Conservation (phyloP, 208 protist species). For the Leishmania mexicana region DNA sequence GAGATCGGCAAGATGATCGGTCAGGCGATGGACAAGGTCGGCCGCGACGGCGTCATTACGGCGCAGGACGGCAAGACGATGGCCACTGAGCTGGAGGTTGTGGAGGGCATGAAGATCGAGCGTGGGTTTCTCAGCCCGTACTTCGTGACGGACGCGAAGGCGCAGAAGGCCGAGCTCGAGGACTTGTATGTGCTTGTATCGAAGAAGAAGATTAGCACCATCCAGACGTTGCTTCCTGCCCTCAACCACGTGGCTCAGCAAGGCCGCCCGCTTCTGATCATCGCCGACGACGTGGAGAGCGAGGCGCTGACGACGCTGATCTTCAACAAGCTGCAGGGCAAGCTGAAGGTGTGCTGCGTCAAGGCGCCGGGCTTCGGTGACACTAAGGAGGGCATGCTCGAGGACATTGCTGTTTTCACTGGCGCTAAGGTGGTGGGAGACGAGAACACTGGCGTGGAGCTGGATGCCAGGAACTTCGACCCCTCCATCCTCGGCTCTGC, state of each 20-base stretch:
- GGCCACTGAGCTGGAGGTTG: conserved; percentile 97
- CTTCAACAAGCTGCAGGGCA: conserved; percentile 88
- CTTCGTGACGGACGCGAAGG: conserved; percentile 99
- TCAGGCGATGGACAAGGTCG: conserved; percentile 99
- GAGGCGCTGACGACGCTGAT: conserved; percentile 95
- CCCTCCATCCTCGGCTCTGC: conserved; percentile 66
- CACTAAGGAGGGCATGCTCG: conserved; percentile 97
- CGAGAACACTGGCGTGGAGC: conserved; percentile 91
- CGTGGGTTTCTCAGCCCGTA: conserved; percentile 98
- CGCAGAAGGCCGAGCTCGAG: conserved; percentile 95
- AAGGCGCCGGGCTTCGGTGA: conserved; percentile 99
- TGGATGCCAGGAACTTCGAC: conserved; percentile 81
- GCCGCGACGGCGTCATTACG: conserved; percentile 99
- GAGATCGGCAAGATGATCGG: conserved; percentile 98
- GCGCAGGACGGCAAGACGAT: conserved; percentile 99
- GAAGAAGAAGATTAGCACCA: conserved; percentile 96
- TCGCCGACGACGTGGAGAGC: conserved; percentile 99
- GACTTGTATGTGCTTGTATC: conserved; percentile 96
- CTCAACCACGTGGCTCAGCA: conserved; percentile 89
- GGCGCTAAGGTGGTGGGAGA: conserved; percentile 93
- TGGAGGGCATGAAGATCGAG: conserved; percentile 98
- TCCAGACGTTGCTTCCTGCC: conserved; percentile 89
- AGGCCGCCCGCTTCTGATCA: conserved; percentile 97
- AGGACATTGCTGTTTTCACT: conserved; percentile 99
- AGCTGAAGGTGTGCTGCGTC: conserved; percentile 91